A percentile compares a stretch with the other conserved stretches of the same genome.
Evolutionary conservation across 306 rosid species (phyloP).

Genomic region (Corylus americana): DNA sequence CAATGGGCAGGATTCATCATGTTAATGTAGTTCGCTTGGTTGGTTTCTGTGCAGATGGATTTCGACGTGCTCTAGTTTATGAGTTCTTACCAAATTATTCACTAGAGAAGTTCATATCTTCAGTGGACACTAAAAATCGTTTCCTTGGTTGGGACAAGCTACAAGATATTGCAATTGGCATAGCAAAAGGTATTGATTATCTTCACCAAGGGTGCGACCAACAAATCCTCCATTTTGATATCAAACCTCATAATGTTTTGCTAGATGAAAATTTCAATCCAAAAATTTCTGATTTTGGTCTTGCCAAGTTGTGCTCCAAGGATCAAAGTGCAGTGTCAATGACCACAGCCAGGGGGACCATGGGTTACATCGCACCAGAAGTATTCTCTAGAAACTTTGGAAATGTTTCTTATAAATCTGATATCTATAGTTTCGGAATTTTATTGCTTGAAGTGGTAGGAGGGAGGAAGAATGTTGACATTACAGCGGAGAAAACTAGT

Average conservation of each 20-base stretch:
- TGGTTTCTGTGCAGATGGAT: constrained; percentile 13
- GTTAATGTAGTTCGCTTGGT: constrained; percentile 18
- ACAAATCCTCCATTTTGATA: constrained; percentile 37
- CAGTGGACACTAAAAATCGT: background rate
- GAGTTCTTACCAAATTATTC: constrained; percentile 23
- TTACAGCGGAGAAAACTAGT: background rate
- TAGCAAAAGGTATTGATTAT: constrained; percentile 35
- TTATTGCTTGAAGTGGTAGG: constrained; percentile 31
- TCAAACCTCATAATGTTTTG: constrained; percentile 32
- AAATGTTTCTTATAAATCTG: background rate
- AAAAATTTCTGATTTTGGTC: constrained; percentile 38
- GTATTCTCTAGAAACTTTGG: background rate
- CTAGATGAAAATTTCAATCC: constrained; percentile 19
- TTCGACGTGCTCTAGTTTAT: background rate
- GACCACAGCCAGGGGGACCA: constrained; percentile 19
- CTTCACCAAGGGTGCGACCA: constrained; percentile 35
- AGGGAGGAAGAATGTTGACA: constrained; percentile 27
- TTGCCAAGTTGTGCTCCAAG: constrained; percentile 26
- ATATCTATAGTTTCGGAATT: constrained; percentile 31
- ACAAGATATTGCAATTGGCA: constrained; percentile 28
- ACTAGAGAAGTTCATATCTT: constrained; percentile 6
- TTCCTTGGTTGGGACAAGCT: constrained; percentile 15
- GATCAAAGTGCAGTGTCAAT: background rate
- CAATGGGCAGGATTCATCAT: constrained; percentile 12
- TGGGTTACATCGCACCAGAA: constrained; percentile 9